phyloP scores from a whole-genome alignment of 192 early-diverging fungal species.

The Chytriomyces sp. region DNA sequence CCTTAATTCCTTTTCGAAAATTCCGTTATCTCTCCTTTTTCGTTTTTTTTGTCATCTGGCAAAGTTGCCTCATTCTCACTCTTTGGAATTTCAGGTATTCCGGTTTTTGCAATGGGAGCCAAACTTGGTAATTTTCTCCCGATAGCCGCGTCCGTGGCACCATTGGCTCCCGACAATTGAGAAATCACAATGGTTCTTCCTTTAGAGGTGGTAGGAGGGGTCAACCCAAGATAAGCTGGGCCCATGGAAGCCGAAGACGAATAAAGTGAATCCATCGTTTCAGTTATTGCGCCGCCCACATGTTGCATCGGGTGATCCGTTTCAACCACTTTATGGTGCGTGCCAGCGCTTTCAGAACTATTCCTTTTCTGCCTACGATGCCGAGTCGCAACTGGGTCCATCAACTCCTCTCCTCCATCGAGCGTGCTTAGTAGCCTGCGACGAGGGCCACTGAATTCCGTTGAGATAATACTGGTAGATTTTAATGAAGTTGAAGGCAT shows the following conservation, averaged over 20 bases:
- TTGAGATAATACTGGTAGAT: too few relatives aligned
- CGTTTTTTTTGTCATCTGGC: too few relatives aligned
- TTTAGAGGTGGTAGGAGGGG: slow-evolving; percentile 5
- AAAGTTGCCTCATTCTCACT: too few relatives aligned
- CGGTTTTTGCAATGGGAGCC: too few relatives aligned
- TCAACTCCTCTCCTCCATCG: neutral
- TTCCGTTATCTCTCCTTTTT: too few relatives aligned
- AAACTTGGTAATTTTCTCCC: too few relatives aligned
- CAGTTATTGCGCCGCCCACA: neutral
- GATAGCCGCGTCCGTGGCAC: too few relatives aligned
- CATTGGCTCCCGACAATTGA: too few relatives aligned
- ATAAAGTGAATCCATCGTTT: neutral
- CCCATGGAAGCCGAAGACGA: slow-evolving; percentile 14
- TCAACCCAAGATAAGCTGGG: slow-evolving; percentile 15
- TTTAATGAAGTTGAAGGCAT: too few relatives aligned
- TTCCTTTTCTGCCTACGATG: neutral
- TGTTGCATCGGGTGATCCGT: slow-evolving; percentile 10
- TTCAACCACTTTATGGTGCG: neutral
- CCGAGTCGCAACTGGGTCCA: neutral
- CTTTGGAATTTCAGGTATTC: too few relatives aligned
- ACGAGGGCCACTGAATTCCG: neutral
- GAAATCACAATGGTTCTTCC: neutral
- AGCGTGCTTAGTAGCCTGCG: neutral
- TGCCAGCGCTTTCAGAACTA: neutral
- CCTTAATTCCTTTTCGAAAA: too few relatives aligned